These are phyloP conservation scores for Sphagnum fallax DNA, from an alignment of 228 moss, liverwort and hornwort genomes.

Conservation along the genomic window DNA sequence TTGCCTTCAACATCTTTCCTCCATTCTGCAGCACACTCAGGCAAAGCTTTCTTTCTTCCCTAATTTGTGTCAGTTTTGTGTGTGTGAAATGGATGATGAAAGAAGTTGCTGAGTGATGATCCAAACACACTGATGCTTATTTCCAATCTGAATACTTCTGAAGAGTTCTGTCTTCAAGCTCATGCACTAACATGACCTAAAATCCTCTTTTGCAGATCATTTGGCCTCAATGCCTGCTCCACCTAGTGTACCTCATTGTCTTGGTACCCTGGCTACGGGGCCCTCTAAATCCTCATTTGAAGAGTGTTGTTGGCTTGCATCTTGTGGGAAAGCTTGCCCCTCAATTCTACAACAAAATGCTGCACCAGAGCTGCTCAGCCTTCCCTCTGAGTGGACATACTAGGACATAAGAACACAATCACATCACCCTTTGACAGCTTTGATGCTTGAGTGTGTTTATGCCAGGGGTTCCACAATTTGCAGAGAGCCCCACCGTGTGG, in stretches of 20 bases:
- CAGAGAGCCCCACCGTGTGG: too few species aligned
- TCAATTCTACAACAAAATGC: not conserved
- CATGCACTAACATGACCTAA: not conserved
- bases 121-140: not conserved
- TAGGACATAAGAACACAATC: not conserved
- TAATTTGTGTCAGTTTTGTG: not conserved
- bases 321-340: not conserved
- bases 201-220: not conserved
- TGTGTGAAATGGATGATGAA: not conserved
- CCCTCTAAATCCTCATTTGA: not conserved
- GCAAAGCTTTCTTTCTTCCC: not conserved
- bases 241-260: too few species aligned
- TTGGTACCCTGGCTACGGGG: not conserved
- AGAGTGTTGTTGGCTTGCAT: not conserved
- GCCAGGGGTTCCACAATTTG: too few species aligned
- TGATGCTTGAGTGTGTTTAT: too few species aligned
- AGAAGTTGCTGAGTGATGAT: not conserved
- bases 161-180: not conserved
- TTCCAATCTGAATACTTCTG: too few species aligned
- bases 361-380: slow-evolving; percentile 5
- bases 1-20: not conserved
- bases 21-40: not conserved
- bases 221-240: not conserved
- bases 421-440: too few species aligned
- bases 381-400: slow-evolving; percentile 16